Evolutionary conservation across 139 green algal species (phyloP), one percentile per base, ranked within the genome.

Genomic region (Auxenochlorella pyrenoidosa): DNA sequence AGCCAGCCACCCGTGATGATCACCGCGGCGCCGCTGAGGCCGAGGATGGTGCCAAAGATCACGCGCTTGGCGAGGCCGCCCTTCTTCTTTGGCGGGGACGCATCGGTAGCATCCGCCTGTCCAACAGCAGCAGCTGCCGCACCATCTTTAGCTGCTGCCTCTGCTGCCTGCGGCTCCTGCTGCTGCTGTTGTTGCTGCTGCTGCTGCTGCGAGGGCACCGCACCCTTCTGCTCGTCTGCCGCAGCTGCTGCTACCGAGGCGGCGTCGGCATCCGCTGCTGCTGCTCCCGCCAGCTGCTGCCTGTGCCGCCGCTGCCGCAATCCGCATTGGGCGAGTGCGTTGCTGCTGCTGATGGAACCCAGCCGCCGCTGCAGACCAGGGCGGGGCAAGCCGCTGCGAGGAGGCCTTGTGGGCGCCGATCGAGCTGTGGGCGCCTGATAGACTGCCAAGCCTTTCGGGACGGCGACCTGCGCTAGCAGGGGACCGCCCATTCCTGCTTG

Each of bases 31-130:
- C 89, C 93, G 21, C 59, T 71, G 2, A 94, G 59, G 36, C 93
- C 95, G 36, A 97, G 73, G 26, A 95, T 65, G 15, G 89, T 82
- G 36, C 95, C 95, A 79, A 94, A 96, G 0, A 95, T 68, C 13
- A 92, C 89, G 5, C 95, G 91, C 58, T 94, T 93, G 12, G 90
- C 91, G 18, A 97, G 76, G 66, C 87, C 88, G 84, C 84, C 88
- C 83, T 77, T 75, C 84, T 87, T 90, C n/a, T 83, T 60, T 19
- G 70, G 70, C 36, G 40, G 40, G 30, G 80, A 28, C 60, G 36
- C 60, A 6, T 10, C 81, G 5, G 60, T 63, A 3, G 41, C 78
- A 4, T 38, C 38, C 32, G 58, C 59, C 41, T 59, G 26, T 58
- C 51, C 41, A 28, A n/a, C 32, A 12, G 63, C 41, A 8, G n/a